Evolutionary conservation across 2,329 filamentous ascomycete genomes (phyloP).

Genomic region (Fusarium nisikadoi): DNA sequence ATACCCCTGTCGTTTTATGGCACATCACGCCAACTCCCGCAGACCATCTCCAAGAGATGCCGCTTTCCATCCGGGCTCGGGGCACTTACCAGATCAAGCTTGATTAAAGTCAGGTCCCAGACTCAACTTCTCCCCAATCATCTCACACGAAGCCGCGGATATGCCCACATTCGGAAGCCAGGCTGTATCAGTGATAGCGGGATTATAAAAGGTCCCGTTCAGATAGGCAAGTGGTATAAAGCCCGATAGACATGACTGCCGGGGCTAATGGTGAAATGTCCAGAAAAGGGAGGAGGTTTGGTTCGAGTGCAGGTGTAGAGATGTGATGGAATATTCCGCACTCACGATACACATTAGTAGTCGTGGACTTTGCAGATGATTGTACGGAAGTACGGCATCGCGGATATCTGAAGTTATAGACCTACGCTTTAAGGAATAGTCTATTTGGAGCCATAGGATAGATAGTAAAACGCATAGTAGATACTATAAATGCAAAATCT

Average conservation of each 20-base stretch:
- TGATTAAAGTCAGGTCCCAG: not conserved
- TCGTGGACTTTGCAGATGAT: not conserved
- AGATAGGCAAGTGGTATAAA: slow-evolving; percentile 24
- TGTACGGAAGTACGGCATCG: slow-evolving; percentile 1
- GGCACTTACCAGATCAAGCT: not conserved
- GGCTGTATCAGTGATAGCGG: slow-evolving; percentile 5
- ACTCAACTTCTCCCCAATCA: not conserved
- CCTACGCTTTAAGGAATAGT: slow-evolving; percentile 6
- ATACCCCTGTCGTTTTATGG: not conserved
- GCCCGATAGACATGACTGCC: not conserved
- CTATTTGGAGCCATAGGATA: rapidly evolving
- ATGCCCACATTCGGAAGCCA: not conserved
- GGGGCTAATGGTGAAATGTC: slow-evolving; percentile 7
- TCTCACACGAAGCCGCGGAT: not conserved
- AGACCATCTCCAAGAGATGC: not conserved
- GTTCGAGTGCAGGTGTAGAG: rapidly evolving
- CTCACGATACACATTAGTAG: not conserved
- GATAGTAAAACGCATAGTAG: not conserved
- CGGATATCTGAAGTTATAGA: not conserved
- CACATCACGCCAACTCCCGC: not conserved
- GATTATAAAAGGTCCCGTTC: slow-evolving; percentile 14
- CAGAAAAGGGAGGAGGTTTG: slow-evolving; percentile 5
- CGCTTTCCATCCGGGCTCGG: not conserved
- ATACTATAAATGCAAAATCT: not conserved
- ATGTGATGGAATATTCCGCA: not conserved